Base-by-base conservation (phyloP, 2,329 filamentous ascomycete species). In the Albifimbria verrucaria region DNA sequence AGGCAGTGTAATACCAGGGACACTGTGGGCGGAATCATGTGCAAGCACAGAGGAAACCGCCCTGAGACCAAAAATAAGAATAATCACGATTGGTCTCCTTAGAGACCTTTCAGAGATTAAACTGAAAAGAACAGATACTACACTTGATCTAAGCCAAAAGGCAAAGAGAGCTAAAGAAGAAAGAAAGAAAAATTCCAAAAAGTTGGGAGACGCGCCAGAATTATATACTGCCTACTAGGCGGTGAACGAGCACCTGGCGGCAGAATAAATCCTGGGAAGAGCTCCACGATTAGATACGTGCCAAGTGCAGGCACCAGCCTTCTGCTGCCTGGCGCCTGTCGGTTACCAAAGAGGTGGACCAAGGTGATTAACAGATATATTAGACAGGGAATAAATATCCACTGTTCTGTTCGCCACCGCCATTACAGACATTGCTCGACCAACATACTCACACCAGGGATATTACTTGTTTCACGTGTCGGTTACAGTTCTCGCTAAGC, bases 111-210 rank as follows among this genome's bases (percentile, higher is more conserved):
- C 88, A 92, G 88, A 88, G 86, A 91, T 92, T 92, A 92, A 92
- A 91, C 89, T 92, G 86, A 90, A 89, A 91, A 92, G 88, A 92
- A 92, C 88, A 90, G 87, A 90, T 91, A 91, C 88, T 91, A 90
- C 87, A 91, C 87, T 90, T 91, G 88, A 91, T 91, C 88, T 90
- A 89, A 89, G 84, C 84, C 80, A 83, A 80, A 79, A 77, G 77
- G 70, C 70, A 73, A 73, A 73, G 70, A 73, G 71, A 73, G 71
- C 71, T 73, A 65, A 68, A 57, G 69, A 69, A 57, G 62, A 69
- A 69, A 62, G 62, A 54, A 63, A 68, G 56, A 61, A 59, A 55
- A 57, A 61, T 25, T 23, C 45, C 12, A 52, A 61, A 57, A 51
- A 50, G 21, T 6, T 4, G 46, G 50, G 22, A 50, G 58, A 56